Evolutionary conservation across 1,284 basidiomycete species (phyloP), one percentile per base, ranked within the genome.

Genomic region (Apiotrichum mycotoxinovorans): DNA sequence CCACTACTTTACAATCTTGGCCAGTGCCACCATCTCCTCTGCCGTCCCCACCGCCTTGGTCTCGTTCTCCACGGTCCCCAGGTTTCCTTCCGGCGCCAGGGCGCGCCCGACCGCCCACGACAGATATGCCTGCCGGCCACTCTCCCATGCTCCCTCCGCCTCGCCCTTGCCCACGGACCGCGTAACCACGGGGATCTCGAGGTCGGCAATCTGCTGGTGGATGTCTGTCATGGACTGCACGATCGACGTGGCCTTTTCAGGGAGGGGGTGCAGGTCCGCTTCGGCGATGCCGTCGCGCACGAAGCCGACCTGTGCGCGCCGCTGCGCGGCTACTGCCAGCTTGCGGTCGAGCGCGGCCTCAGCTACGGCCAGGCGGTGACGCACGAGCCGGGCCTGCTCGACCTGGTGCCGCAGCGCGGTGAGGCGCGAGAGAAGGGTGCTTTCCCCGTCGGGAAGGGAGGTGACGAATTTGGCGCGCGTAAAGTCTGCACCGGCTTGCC

Each of bases 401-500:
- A 77, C 72, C 37, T 75, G 65, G 8, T 61, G 51, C 12, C 77
- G 65, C 20, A 78, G 58, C 1, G 65, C 53, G 22, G 70, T 69
- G 10, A 79, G 58, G 22, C 61, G 59, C 3, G 48, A 40, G n/a
- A 66, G 64, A 4, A 79, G 48, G 1, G 58, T 53, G 1, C 57
- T 62, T 52, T 74, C 71, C 1, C 74, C 74, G 17, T 65, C 62
- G 0, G 67, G 63, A 1, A 72, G 56, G 2, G 57, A 26, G 1
- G 68, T 63, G 7, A 78, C 70, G 57, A 73, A 70, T 40, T 67
- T 63, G 0, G 72, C 76, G 23, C 77, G 66, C 17, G 64, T 58
- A 51, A 78, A 78, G 62, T 79, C 76, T 4, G 77, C 61, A 5
- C 67, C 73, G 25, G 67, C 58, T 37, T 78, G 77, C 70, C 74